Base-by-base conservation (phyloP, 129 eudicot species). In the Chrysanthemum lavandulifolium region DNA sequence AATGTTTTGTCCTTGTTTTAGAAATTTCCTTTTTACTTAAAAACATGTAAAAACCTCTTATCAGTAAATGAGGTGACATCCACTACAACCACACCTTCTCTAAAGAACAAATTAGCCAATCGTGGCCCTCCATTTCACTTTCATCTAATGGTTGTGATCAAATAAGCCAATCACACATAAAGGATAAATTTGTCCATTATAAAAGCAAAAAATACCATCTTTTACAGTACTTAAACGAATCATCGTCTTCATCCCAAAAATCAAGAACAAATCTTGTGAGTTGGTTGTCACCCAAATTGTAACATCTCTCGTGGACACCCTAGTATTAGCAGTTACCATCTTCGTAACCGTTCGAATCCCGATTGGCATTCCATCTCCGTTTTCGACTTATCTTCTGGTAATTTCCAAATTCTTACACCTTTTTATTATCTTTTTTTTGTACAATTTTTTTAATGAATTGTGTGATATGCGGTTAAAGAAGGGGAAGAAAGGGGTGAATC, bases 241-340 rank as follows among this genome's bases (percentile, higher is more conserved):
- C 45, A 27, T 47, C 79, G 31, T 29, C 31, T 36, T 72, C 68
- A 10, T 45, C 68, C 49, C 40, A 0, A 33, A 33, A 27, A 61
- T 48, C 68, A 73, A 67, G 82, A 88, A 60, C 86, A 86, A 67
- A 77, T 71, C 2, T 71, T 95, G 80, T 40, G 82, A 11, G 86
- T 88, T 29, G 99, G 99, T n/a, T 80, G 99, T 43, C 99, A 95
- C 56, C 97, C 96, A 0, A 78, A 88, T 78, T 91, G 97, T 65
- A 83, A 84, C 51, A 91, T 95, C 23, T 81, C 85, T 10, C 63
- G 91, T 65, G 99, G 86, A 73, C 99, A 95, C 80, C 97, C 99
- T 19, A 95, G 99, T 49, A 95, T 95, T 52, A 95, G 97, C 66
- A 65, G 99, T 78, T 86, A 88, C 54, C 99, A 95, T 71, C 97